Base-by-base conservation (phyloP, 768 basidiomycete species). In the Termitomyces heimii region DNA sequence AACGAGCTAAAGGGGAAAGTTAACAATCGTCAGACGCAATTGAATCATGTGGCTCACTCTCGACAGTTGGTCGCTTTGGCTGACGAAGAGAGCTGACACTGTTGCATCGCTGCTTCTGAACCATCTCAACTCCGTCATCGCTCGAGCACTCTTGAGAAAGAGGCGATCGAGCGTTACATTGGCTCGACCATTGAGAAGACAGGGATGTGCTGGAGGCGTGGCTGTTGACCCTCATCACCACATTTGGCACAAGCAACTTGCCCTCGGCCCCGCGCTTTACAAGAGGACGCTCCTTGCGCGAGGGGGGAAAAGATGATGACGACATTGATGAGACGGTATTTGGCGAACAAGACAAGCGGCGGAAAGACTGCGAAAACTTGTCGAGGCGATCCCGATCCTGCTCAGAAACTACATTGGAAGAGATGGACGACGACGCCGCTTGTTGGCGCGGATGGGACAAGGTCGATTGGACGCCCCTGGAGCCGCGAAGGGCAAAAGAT, bases 241-340 rank as follows among this genome's bases (percentile, higher is more conserved):
- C 73, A 50, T 77, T 65, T 35, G 76, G 77, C 0, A 78, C 76
- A 7, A 88, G 74, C 12, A 89, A 76, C 58, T 82, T 84, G 54
- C 86, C 88, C 66, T 88, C 79, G 0, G 82, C 85, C 42, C 80
- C 81, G 6, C 75, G 76, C 59, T 79, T 75, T n/a, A 89, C 66
- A 4, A 89, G 69, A 5, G 78, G 74, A 4, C 79, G 81, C 65
- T 83, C 84, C 37, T 77, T 76, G 44, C 74, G 65, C 9, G 73
- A 60, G 43, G 73, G 60, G 31, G 77, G 69, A 46, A 72, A 60
- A 2, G 73, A 73, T 46, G 72, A 69, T 20, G 71, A 59, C 0
- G 77, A 75, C 3, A 72, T 66, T 3, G 71, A 68, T 2, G 76
- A 68, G 12, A 42, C 35, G 20, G 73, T 58, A 0, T 75, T 74